A percentile compares a stretch with the other conserved stretches of the same genome.
phyloP scores from a whole-genome alignment of 2,329 filamentous ascomycete species.

The Botrytis squamosa region DNA sequence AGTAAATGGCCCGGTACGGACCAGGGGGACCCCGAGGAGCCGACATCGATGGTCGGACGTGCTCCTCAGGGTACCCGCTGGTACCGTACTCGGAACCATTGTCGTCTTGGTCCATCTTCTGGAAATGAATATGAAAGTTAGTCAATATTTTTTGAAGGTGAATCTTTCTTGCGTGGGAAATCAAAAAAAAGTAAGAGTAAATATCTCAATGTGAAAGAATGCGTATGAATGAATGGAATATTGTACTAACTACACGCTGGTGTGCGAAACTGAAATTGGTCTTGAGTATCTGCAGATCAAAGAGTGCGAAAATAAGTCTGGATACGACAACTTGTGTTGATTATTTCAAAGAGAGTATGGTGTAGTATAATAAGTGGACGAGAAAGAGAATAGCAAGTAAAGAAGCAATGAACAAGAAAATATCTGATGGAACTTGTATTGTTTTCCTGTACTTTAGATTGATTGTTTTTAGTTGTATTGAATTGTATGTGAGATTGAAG shows the following conservation, averaged over 20 bases:
- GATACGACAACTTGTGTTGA: too few species aligned
- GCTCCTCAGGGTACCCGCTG: background rate
- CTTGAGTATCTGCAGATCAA: background rate
- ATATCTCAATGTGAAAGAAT: background rate
- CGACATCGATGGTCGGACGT: background rate
- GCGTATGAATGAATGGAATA: background rate
- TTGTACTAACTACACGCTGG: background rate
- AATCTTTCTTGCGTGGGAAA: background rate
- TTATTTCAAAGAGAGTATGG: background rate
- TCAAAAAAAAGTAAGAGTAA: background rate
- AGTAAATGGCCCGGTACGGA: conserved; percentile 14
- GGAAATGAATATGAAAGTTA: background rate
- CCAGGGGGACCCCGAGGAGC: background rate
- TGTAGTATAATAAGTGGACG: background rate
- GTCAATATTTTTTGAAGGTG: conserved; percentile 6
- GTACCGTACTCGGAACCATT: background rate
- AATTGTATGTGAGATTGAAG: conserved; percentile 3
- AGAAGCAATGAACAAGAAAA: background rate
- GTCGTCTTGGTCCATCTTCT: conserved; percentile 5
- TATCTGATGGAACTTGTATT: background rate
- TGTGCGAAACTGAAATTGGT: background rate
- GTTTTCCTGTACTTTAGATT: background rate
- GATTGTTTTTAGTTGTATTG: background rate
- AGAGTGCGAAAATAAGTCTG: background rate
- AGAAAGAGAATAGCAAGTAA: background rate